A percentile compares a stretch with the other conserved stretches of the same genome.
Evolutionary conservation across 179 eudicot species (phyloP).

Genomic region (Beta corolliflora): DNA sequence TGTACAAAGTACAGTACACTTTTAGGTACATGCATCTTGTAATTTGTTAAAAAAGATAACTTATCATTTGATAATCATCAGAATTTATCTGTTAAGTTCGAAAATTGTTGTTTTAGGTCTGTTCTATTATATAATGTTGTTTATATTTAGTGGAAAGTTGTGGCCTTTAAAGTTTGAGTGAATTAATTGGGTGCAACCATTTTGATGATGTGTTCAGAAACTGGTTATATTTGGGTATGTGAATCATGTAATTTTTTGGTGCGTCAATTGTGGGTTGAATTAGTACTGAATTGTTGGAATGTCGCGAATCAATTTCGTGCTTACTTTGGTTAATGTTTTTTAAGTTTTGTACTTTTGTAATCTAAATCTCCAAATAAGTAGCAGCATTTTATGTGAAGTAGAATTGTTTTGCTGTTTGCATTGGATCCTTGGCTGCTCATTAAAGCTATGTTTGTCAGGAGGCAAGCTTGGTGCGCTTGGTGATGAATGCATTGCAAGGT

Average conservation of each 20-base stretch:
- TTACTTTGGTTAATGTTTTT: neutral
- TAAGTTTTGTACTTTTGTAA: neutral
- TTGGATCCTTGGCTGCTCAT: neutral
- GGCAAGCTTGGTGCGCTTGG: constrained; percentile 79
- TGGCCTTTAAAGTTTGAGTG: neutral
- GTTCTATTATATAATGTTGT: too few relatives aligned
- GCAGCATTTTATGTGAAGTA: neutral
- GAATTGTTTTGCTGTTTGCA: neutral
- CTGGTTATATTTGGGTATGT: neutral
- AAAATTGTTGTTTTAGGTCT: too few relatives aligned
- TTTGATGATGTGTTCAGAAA: neutral
- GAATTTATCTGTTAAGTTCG: too few relatives aligned
- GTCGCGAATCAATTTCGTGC: neutral
- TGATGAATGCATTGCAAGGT: constrained; percentile 87
- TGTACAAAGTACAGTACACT: neutral
- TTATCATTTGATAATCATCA: too few relatives aligned
- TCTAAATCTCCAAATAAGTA: neutral
- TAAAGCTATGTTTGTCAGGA: constrained; percentile 52
- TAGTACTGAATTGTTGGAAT: neutral
- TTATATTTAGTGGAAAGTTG: neutral
- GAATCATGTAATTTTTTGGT: neutral
- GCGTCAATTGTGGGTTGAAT: neutral
- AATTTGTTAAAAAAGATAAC: too few relatives aligned
- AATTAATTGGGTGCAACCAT: neutral
- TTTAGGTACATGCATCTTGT: too few relatives aligned